Base-by-base conservation (phyloP, 2,329 filamentous ascomycete species). In the Orbilia ellipsospora region DNA sequence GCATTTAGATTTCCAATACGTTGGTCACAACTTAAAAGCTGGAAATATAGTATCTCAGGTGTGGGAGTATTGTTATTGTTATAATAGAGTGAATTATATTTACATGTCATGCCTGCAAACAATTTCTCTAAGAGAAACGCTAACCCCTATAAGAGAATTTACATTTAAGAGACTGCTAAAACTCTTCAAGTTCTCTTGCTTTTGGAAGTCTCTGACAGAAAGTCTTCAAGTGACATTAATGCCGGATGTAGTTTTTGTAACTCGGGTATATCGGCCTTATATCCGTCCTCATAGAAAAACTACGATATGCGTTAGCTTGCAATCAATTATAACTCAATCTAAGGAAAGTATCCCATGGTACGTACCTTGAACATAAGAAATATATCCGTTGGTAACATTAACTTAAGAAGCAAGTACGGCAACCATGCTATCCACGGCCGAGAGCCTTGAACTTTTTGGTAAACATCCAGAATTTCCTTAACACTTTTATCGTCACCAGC, bases 401-500 rank as follows among this genome's bases (percentile, higher is more conserved):
- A 20, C 57, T 54, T 50, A 23, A 75, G 2, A 16, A 61, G n/a
- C 31, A 51, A 75, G 23, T 50, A 52, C 4, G 70, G 70, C 6
- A 75, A n/a, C 70, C 63, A 75, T 55, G 50, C 63, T 16, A 36
- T 23, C 72, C 72, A 75, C 15, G 72, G 72, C 31, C 51, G 50
- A 5, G 59, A 15, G 12, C 65, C 65, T 16, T 44, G 44, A 1
- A 80, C 80, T 26, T 78, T 79, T 59, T 80, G 57, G 52, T 80
- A 84, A 36, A 77, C 76, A 4, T 79, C 68, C 0, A 78, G 79
- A 28, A 79, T 79, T 68, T 84, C 81, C 0, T 60, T 73, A 1
- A 83, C 79, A 0, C 80, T 83, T 54, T 84, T 68, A 65, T 84
- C 83, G 57, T 85, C 83, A 2, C 83, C 83, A 0, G 83, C 84